These are phyloP conservation scores for Mallotus japonicus DNA, from an alignment of 441 rosid genomes.

Conservation along the genomic window DNA sequence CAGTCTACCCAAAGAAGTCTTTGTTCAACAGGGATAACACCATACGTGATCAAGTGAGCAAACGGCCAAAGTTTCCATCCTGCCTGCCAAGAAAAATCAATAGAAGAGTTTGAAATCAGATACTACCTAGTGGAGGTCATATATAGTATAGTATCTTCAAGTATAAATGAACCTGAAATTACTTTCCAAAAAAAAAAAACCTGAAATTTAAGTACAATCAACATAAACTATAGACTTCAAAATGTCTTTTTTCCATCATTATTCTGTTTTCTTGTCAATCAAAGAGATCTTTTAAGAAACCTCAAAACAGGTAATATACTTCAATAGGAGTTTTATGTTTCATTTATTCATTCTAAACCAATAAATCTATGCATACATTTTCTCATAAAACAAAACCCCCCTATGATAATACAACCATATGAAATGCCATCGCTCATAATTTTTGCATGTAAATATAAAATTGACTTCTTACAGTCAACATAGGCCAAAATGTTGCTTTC, in stretches of 20 bases:
- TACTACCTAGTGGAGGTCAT: neutral
- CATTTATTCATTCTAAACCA: neutral
- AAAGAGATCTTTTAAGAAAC: neutral
- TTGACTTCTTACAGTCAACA: slow-evolving; percentile 72
- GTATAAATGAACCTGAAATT: neutral
- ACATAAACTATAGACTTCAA: neutral
- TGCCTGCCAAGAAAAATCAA: slow-evolving; percentile 51
- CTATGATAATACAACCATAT: neutral
- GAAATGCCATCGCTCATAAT: neutral
- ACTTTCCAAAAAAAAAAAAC: too few relatives aligned
- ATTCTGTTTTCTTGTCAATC: neutral
- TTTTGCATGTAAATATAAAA: slow-evolving; percentile 10
- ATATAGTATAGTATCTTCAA: neutral
- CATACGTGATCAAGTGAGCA: slow-evolving; percentile 88
- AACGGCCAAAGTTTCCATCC: slow-evolving; percentile 99
- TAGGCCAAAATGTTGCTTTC: slow-evolving; percentile 71
- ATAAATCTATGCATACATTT: neutral
- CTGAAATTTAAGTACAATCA: neutral
- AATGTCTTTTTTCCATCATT: neutral
- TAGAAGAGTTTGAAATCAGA: slow-evolving; percentile 48
- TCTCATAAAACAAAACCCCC: neutral
- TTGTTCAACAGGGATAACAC: slow-evolving; percentile 79
- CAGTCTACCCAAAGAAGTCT: slow-evolving; percentile 95
- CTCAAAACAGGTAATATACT: neutral
- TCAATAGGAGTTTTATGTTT: neutral